These are phyloP conservation scores for Nidularia pulvinata DNA, from an alignment of 768 basidiomycete species.

Conservation along the genomic window DNA sequence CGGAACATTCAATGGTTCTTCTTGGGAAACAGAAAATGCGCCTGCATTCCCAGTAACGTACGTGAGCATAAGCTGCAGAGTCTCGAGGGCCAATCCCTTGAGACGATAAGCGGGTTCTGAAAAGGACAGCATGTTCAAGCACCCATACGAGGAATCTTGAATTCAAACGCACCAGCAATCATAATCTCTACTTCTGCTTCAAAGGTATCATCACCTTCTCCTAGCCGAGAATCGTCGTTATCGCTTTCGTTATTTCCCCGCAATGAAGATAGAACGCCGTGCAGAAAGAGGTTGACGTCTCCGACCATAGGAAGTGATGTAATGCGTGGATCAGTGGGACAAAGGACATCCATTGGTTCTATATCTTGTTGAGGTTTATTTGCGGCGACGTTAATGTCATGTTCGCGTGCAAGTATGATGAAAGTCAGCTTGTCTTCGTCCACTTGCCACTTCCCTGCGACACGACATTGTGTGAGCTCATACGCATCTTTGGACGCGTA, in stretches of 20 bases:
- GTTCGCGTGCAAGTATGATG: conserved; percentile 67
- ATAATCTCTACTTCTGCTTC: conserved; percentile 91
- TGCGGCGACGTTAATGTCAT: too few relatives aligned
- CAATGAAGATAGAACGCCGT: conserved; percentile 34
- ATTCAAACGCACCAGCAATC: conserved; percentile 71
- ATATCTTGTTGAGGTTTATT: too few relatives aligned
- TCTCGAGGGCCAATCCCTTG: conserved; percentile 61
- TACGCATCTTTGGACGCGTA: too few relatives aligned
- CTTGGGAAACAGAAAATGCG: conserved; percentile 12
- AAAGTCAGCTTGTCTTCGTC: conserved; percentile 94
- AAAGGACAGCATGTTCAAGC: background rate
- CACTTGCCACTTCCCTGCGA: conserved; percentile 76
- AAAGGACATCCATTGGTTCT: too few relatives aligned
- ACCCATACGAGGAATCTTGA: too few relatives aligned
- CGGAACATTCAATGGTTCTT: conserved; percentile 15
- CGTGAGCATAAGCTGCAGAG: conserved; percentile 64
- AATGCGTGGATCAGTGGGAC: conserved; percentile 32
- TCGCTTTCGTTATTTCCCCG: conserved; percentile 8
- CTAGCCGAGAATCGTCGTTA: conserved; percentile 25
- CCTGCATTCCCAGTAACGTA: conserved; percentile 57
- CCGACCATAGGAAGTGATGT: conserved; percentile 70
- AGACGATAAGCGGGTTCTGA: conserved; percentile 69
- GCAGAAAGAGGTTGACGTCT: conserved; percentile 91
- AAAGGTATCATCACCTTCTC: conserved; percentile 35
- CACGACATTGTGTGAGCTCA: background rate